Evolutionary conservation across 1,139 yeast genomes (phyloP), one percentile per base, ranked within the genome.

Genomic region (Candida sanyaensis): DNA sequence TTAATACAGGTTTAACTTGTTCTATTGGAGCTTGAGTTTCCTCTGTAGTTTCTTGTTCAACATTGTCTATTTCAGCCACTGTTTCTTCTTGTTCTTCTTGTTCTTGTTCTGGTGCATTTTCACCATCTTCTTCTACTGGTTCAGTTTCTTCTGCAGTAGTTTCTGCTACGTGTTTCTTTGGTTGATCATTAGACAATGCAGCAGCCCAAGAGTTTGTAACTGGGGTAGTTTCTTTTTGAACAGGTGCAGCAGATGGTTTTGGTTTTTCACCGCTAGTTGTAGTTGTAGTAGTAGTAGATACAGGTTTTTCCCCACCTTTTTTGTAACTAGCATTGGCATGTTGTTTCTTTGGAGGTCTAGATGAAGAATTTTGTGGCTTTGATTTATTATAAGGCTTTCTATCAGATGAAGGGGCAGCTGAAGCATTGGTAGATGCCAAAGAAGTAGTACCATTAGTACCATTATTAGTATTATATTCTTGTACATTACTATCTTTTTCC

Each of bases 151-250:
- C 33, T 2, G 41, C 6, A 37, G 39, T 40, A 27, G 39, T 6
- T 34, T 12, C 31, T 43, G 33, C 23, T 13, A 10, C 26, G 38
- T 34, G 12, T 26, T 54, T 57, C 66, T 37, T 69, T 39, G 68
- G 68, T 53, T 69, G 67, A 54, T 72, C 75, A 50, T 59, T 59
- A 10, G 78, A 64, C 58, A 75, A 74, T 31, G 81, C 80, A 45
- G 80, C 76, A 29, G 81, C 81, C 81, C 81, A 77, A n/a, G 80
- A 73, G 49, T 72, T 70, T 37, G 65, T 53, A 34, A 66, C 43
- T 32, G 66, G 44, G 30, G 63, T 36, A 29, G 63, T 38, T 36
- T 48, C 50, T n/a, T 39, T 27, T 23, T 56, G 31, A 24, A 48
- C 55, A 21, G 58, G 37, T 31, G 37, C 11, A 39, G 47, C 39